Base-by-base conservation (phyloP, 1,284 basidiomycete species). In the Schizophyllum amplum region DNA sequence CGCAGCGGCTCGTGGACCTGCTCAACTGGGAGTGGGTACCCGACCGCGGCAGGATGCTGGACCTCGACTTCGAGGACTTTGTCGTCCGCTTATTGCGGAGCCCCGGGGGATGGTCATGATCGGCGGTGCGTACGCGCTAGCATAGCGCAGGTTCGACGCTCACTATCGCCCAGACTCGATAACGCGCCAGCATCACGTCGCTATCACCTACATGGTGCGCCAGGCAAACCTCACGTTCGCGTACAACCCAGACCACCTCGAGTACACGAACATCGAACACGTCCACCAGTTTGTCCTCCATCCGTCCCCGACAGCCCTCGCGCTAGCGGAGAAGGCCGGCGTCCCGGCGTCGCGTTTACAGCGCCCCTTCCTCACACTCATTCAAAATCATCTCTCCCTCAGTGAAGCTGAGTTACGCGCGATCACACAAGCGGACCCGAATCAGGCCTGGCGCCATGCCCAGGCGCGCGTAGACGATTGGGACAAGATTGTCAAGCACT, bases 21-120 rank as follows among this genome's bases (percentile, higher is more conserved):
- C 64, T 65, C 61, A 67, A 65, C 57, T 68, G 65, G 66, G 64
- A 57, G 17, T 68, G 67, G 67, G 59, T 55, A 15, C 65, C 66
- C 1, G 57, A 66, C 25, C n/a, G 46, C 4, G 66, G 66, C 1
- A 50, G 61, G 54, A 26, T 68, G 57, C 59, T 52, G 54, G 49
- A 54, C 9, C 66, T 63, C 64, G 57, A 68, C 24, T 59, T 64
- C 20, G 65, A 66, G 47, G 64, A 66, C 9, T 67, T 68, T 58
- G 63, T 66, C 55, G 60, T 68, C 7, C 54, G 67, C 23, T 56
- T 67, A 47, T 51, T 68, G 24, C 65, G 59, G 49, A 66, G 65
- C 51, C 65, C 67, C 5, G 67, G 67, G 67, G 67, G 4, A 51
- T 68, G 26, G 61, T 68, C 42, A 59, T 66, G 11, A 62, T 68